Evolutionary conservation across 345 rosid species (phyloP).

Genomic region (Bretschneidera sinensis): DNA sequence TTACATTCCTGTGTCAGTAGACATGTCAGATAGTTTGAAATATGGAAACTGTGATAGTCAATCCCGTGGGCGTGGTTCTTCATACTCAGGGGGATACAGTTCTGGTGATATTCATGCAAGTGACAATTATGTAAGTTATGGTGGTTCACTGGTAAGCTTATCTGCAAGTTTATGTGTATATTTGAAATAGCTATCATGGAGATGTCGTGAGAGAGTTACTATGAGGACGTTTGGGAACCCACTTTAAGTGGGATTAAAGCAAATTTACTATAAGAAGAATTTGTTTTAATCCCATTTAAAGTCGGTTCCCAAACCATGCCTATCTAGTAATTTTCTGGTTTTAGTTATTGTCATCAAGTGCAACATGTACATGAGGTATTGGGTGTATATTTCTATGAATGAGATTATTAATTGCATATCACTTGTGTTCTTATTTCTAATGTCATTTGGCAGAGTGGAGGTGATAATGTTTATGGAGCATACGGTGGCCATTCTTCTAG

Average conservation of each 20-base stretch:
- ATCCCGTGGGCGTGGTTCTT: slow-evolving; percentile 40
- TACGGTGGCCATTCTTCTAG: no score
- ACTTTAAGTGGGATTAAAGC: no score
- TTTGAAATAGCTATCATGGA: slow-evolving; percentile 17
- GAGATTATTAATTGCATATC: no score
- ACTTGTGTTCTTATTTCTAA: no score
- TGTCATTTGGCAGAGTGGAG: no score
- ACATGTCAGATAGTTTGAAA: slow-evolving; percentile 35
- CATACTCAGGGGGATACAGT: slow-evolving; percentile 21
- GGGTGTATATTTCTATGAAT: no score
- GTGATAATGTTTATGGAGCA: no score
- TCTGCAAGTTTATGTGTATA: slow-evolving; percentile 6
- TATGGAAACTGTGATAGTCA: slow-evolving; percentile 43
- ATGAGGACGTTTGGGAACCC: no score
- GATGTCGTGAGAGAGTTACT: slow-evolving; percentile 19
- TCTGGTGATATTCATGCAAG: slow-evolving; percentile 27
- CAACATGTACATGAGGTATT: no score
- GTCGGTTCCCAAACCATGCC: no score
- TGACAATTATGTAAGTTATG: slow-evolving; percentile 40
- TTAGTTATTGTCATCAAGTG: slow-evolving; percentile 20
- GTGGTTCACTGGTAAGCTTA: slow-evolving; percentile 40
- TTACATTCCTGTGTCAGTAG: slow-evolving; percentile 44
- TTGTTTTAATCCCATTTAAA: no score
- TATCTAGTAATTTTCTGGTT: slow-evolving; percentile 7
- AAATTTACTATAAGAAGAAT: no score